phyloP scores from a whole-genome alignment of 208 protist species.

The Leishmania gerbilli region DNA sequence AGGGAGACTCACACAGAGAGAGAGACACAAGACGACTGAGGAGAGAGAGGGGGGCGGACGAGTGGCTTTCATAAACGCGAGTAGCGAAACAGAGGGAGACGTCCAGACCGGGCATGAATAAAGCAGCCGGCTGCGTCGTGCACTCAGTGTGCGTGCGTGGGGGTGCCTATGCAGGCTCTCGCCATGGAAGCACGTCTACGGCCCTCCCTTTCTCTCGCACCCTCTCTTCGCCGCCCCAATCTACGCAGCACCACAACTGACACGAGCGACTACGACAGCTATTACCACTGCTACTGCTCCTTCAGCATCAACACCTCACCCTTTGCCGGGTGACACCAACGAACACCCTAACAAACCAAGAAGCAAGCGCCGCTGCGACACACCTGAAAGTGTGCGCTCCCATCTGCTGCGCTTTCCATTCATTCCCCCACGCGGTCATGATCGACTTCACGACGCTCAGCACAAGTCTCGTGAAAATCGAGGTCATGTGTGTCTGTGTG shows the following conservation, averaged over 20 bases:
- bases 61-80: neutral
- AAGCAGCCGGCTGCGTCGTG: neutral
- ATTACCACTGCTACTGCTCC: neutral
- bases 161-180: neutral
- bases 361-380: neutral
- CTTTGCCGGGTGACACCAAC: too few relatives aligned
- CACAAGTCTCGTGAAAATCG: neutral
- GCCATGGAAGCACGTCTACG: neutral
- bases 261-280: neutral
- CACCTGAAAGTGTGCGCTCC: neutral
- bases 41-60: neutral
- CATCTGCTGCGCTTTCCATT: neutral
- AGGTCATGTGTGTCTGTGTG: neutral
- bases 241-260: neutral
- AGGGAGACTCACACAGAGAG: neutral
- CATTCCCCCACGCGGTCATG: too few relatives aligned
- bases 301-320: too few relatives aligned
- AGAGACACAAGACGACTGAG: neutral
- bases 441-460: neutral
- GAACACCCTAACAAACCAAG: neutral
- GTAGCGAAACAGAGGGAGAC: neutral
- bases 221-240: neutral
- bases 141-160: neutral
- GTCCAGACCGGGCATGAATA: neutral
- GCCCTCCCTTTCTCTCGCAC: neutral